Percentiles rank a stretch among this genome's conserved stretches.
phyloP scores from a whole-genome alignment of 305 asterid species.

The Rubia peregrina region DNA sequence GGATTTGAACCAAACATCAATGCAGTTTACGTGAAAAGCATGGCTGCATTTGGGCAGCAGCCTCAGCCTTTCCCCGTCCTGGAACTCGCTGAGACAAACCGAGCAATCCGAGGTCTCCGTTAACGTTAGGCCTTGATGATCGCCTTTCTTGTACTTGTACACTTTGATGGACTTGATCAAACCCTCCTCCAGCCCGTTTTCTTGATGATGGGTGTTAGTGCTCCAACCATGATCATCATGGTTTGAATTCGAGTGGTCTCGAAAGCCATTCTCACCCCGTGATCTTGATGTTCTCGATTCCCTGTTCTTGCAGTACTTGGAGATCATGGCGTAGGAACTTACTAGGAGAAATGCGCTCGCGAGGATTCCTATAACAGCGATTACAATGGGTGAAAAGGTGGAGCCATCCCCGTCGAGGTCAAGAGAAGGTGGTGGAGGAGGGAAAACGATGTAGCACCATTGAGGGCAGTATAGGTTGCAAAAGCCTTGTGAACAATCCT shows the following conservation, averaged over 20 bases:
- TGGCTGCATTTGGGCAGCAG: constrained; percentile 49
- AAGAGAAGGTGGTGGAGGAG: constrained; percentile 45
- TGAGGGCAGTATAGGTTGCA: constrained; percentile 51
- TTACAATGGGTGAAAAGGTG: constrained; percentile 31
- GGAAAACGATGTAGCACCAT: constrained; percentile 44
- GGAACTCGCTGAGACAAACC: constrained; percentile 48
- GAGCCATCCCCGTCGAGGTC: constrained; percentile 26
- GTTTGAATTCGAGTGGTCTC: constrained; percentile 14
- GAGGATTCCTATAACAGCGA: constrained; percentile 37
- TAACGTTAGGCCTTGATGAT: constrained; percentile 10
- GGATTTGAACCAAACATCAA: constrained; percentile 47
- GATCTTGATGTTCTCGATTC: constrained; percentile 13
- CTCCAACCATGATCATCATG: constrained; percentile 17
- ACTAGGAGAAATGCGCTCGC: constrained; percentile 37
- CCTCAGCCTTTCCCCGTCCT: constrained; percentile 42
- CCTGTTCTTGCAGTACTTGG: constrained; percentile 37
- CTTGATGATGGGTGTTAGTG: constrained; percentile 22
- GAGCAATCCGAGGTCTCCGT: constrained; percentile 40
- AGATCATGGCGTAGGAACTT: constrained; percentile 34
- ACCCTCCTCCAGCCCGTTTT: constrained; percentile 39
- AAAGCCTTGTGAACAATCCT: constrained; percentile 46
- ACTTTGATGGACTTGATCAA: constrained; percentile 32
- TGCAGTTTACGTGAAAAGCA: constrained; percentile 45
- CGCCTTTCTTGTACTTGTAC: constrained; percentile 37
- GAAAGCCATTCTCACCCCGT: constrained; percentile 15